Evolutionary conservation across 768 basidiomycete genomes (phyloP).

Genomic region (Leucosporidium yakuticum): DNA sequence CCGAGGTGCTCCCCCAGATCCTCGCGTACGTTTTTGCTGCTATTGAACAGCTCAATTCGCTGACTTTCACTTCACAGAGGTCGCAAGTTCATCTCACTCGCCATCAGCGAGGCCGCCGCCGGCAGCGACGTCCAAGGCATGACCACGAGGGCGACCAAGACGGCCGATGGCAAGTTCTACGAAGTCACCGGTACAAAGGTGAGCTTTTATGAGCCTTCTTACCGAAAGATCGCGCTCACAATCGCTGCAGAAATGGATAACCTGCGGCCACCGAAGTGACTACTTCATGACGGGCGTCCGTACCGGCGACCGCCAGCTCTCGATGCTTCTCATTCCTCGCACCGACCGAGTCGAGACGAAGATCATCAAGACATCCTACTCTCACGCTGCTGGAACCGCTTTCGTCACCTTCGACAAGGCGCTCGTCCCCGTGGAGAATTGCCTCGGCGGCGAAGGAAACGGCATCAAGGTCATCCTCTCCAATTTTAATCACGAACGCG

Average conservation of each 20-base stretch:
- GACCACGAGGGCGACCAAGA: conserved; percentile 65
- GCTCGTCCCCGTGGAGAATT: conserved; percentile 78
- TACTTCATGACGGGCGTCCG: conserved; percentile 70
- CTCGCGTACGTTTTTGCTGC: conserved; percentile 50
- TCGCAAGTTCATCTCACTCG: conserved; percentile 68
- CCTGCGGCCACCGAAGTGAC: conserved; percentile 59
- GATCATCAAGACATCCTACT: conserved; percentile 85
- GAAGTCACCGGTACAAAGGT: conserved; percentile 80
- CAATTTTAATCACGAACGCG: conserved; percentile 86
- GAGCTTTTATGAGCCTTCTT: neutral
- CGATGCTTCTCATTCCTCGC: conserved; percentile 79
- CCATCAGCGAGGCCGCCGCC: conserved; percentile 83
- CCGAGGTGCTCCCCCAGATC: conserved; percentile 66
- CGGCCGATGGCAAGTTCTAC: conserved; percentile 73
- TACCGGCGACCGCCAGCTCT: conserved; percentile 59
- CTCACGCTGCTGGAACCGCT: conserved; percentile 71
- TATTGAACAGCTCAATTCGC: conserved; percentile 42
- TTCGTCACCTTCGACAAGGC: conserved; percentile 80
- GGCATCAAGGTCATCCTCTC: conserved; percentile 61
- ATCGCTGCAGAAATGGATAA: conserved; percentile 42
- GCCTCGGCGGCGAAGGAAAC: conserved; percentile 70
- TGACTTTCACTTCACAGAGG: conserved; percentile 45
- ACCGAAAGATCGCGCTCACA: neutral
- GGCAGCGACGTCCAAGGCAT: conserved; percentile 60
- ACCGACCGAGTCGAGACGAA: conserved; percentile 72